Percentiles rank a stretch among this genome's conserved stretches.
Conservation (phyloP, 177 flowering plant genomes). For the Telopea speciosissima region DNA sequence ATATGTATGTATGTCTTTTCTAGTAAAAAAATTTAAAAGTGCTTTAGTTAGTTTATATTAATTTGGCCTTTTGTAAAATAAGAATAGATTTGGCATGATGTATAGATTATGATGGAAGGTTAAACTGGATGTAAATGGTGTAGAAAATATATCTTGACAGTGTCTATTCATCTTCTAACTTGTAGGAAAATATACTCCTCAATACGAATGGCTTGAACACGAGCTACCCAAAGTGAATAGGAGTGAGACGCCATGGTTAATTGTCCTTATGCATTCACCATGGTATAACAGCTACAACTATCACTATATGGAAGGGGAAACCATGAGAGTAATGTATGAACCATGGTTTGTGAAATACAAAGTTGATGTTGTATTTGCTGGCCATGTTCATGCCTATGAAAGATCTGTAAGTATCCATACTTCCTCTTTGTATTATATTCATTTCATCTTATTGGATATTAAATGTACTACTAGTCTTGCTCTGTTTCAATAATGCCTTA, state of each 20-base stretch:
- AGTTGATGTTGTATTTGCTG: slow-evolving; percentile 68
- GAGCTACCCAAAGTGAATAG: slow-evolving; percentile 60
- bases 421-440: background rate
- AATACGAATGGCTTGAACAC: slow-evolving; percentile 42
- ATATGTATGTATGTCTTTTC: background rate
- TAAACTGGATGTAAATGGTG: background rate
- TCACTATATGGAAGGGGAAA: slow-evolving; percentile 76
- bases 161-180: background rate
- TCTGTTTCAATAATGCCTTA: too few relatives aligned
- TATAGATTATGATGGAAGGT: background rate
- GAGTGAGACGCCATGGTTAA: slow-evolving; percentile 63
- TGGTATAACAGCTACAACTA: slow-evolving; percentile 49
- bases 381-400: slow-evolving; percentile 82
- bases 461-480: too few relatives aligned
- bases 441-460: background rate
- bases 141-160: background rate
- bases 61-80: background rate
- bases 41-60: too few relatives aligned
- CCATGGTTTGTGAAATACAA: slow-evolving; percentile 55
- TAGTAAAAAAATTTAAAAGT: background rate
- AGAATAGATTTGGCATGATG: too few relatives aligned
- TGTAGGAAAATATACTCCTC: slow-evolving; percentile 60
- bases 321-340: slow-evolving; percentile 59
- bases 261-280: slow-evolving; percentile 62
- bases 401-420: slow-evolving; percentile 45